Conservation (phyloP, 257 asterid species). For the Prunella vulgaris region DNA sequence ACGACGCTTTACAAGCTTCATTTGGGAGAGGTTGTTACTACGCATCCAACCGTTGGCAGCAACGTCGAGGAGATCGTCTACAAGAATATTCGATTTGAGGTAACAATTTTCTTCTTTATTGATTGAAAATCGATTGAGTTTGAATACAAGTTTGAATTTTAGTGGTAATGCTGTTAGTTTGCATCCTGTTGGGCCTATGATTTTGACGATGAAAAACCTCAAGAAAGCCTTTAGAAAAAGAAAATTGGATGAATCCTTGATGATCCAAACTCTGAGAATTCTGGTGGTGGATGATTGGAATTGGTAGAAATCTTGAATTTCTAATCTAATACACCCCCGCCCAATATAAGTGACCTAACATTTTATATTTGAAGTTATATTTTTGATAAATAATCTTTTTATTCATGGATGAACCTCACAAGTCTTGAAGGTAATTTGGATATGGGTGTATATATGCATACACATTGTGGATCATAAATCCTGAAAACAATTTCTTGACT, state of each 20-base stretch:
- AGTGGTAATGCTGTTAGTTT: not conserved
- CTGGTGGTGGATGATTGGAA: not conserved
- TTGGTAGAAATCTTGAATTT: not conserved
- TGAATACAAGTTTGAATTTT: not conserved
- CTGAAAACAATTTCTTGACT: not conserved
- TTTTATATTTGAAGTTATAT: too few species aligned
- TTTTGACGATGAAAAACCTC: not conserved
- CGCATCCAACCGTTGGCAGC: slow-evolving; percentile 98
- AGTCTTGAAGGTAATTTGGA: not conserved
- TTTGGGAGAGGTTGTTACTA: slow-evolving; percentile 92
- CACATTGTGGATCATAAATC: not conserved
- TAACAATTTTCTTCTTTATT: slow-evolving; percentile 16
- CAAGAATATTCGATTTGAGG: slow-evolving; percentile 95
- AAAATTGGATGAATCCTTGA: not conserved
- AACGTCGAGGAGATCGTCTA: slow-evolving; percentile 95
- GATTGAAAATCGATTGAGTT: slow-evolving; percentile 5
- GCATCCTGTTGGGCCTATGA: not conserved
- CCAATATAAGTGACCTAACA: too few species aligned
- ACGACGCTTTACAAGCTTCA: slow-evolving; percentile 94
- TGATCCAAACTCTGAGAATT: not conserved
- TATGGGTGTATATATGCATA: too few species aligned
- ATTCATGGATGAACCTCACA: too few species aligned
- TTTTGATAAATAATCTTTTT: too few species aligned
- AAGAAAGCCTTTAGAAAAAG: not conserved
- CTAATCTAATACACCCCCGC: too few species aligned